Conservation (phyloP, 2,329 filamentous ascomycete species). For the Talaromyces amestolkiae region DNA sequence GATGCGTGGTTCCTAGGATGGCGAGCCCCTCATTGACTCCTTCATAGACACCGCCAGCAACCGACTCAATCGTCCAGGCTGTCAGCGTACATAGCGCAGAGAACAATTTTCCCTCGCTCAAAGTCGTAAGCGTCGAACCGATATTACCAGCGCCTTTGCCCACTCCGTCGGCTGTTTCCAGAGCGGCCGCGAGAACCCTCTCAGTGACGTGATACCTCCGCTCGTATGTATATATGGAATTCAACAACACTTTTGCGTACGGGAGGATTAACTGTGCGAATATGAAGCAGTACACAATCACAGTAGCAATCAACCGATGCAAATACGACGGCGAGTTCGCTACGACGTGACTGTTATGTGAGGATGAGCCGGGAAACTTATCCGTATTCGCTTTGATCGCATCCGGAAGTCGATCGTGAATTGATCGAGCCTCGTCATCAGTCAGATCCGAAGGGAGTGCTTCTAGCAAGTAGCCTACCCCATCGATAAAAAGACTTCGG, state of each 20-base stretch:
- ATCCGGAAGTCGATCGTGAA: constrained; percentile 31
- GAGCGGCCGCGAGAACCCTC: constrained; percentile 52
- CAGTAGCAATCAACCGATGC: constrained; percentile 57
- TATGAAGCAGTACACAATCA: constrained; percentile 60
- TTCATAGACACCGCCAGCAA: constrained; percentile 66
- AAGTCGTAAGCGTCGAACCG: constrained; percentile 55
- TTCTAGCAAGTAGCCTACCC: constrained; percentile 39
- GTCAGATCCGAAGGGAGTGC: constrained; percentile 34
- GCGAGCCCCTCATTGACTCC: constrained; percentile 57
- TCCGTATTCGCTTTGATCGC: constrained; percentile 19
- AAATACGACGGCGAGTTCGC: constrained; percentile 48
- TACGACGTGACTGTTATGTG: background rate
- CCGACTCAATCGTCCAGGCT: constrained; percentile 61
- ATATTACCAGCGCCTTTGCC: constrained; percentile 54
- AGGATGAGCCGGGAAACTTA: background rate
- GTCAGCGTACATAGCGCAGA: constrained; percentile 56
- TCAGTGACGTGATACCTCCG: constrained; percentile 64
- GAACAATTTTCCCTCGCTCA: constrained; percentile 65
- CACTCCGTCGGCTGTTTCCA: constrained; percentile 54
- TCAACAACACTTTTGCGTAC: constrained; percentile 56
- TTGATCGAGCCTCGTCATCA: constrained; percentile 29
- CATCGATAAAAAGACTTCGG: constrained; percentile 37
- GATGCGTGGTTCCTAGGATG: constrained; percentile 39
- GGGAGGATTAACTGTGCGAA: constrained; percentile 61
- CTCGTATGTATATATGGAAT: constrained; percentile 60